Evolutionary conservation across 2,329 filamentous ascomycete genomes (phyloP).

Genomic region (Conoideocrella luteorostrata): DNA sequence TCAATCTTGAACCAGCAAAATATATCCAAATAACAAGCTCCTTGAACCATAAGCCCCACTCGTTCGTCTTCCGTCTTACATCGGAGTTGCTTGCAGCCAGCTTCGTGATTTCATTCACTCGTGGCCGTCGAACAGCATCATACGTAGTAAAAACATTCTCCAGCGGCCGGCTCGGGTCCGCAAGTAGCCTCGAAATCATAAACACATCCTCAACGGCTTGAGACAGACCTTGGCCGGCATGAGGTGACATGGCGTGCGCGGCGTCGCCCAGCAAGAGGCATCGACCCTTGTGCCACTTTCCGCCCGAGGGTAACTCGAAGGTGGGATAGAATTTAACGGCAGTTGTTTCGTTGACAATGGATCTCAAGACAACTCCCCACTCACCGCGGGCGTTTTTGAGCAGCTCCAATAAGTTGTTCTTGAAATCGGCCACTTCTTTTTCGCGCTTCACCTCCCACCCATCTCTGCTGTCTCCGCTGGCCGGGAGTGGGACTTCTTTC

Average conservation of each 20-base stretch:
- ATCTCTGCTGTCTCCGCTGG: conserved; percentile 9
- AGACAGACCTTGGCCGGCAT: conserved; percentile 47
- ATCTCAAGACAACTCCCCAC: conserved; percentile 18
- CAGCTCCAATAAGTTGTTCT: conserved; percentile 16
- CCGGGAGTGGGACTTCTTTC: conserved; percentile 20
- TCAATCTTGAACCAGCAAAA: neutral
- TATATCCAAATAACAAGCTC: conserved; percentile 5
- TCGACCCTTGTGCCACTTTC: conserved; percentile 27
- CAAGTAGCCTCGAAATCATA: conserved; percentile 35
- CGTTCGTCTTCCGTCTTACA: neutral
- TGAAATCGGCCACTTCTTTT: conserved; percentile 18
- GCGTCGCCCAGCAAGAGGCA: conserved; percentile 48
- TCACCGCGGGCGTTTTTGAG: conserved; percentile 18
- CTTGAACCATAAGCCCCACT: conserved; percentile 4
- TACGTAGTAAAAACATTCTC: neutral
- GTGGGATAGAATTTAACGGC: conserved; percentile 26
- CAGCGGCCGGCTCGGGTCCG: neutral
- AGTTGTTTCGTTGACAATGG: conserved; percentile 13
- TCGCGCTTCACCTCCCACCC: conserved; percentile 5
- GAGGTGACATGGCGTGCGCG: conserved; percentile 47
- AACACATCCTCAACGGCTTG: conserved; percentile 51
- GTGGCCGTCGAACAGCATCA: conserved; percentile 1
- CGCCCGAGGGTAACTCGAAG: conserved; percentile 23
- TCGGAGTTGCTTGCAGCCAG: conserved; percentile 1
- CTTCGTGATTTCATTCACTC: conserved; percentile 4